These are phyloP conservation scores for Fusarium floridanum DNA, from an alignment of 2,329 filamentous ascomycete genomes.

Conservation along the genomic window DNA sequence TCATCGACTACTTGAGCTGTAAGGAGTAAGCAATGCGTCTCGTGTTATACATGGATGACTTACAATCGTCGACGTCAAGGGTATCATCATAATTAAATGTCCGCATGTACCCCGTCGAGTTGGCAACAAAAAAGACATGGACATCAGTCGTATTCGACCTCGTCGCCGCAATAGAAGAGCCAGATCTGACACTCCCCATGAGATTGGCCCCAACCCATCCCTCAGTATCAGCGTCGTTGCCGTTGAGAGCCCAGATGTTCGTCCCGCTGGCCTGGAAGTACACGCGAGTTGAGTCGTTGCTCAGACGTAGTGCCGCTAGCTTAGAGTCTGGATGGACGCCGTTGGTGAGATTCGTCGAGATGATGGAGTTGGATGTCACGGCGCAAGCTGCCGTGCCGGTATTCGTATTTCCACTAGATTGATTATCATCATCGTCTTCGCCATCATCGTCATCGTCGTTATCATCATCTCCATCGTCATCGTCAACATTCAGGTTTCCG, in stretches of 20 bases:
- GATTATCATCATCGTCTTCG: constrained; percentile 7
- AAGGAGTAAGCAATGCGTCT: not conserved
- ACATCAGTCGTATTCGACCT: constrained; percentile 16
- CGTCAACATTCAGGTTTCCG: constrained; percentile 14
- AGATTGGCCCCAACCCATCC: constrained; percentile 21
- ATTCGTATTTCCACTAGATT: not conserved
- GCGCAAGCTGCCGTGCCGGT: constrained; percentile 12
- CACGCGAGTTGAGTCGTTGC: constrained; percentile 22
- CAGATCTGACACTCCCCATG: constrained; percentile 5
- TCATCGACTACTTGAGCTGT: constrained; percentile 19
- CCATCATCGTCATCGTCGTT: constrained; percentile 2
- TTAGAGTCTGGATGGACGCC: constrained; percentile 30
- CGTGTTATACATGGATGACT: not conserved
- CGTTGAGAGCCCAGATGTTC: constrained; percentile 28
- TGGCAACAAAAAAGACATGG: constrained; percentile 32
- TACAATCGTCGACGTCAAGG: constrained; percentile 7
- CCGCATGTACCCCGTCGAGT: constrained; percentile 15
- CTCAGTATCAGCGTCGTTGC: constrained; percentile 4
- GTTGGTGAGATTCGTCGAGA: constrained; percentile 24
- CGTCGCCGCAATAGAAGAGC: constrained; percentile 25
- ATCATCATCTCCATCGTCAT: constrained; percentile 3
- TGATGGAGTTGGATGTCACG: constrained; percentile 32
- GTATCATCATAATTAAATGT: constrained; percentile 24
- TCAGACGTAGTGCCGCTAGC: constrained; percentile 29
- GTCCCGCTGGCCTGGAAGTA: constrained; percentile 33